These are phyloP conservation scores for Arachnopeziza araneosa DNA, from an alignment of 2,329 filamentous ascomycete genomes.

Conservation along the genomic window DNA sequence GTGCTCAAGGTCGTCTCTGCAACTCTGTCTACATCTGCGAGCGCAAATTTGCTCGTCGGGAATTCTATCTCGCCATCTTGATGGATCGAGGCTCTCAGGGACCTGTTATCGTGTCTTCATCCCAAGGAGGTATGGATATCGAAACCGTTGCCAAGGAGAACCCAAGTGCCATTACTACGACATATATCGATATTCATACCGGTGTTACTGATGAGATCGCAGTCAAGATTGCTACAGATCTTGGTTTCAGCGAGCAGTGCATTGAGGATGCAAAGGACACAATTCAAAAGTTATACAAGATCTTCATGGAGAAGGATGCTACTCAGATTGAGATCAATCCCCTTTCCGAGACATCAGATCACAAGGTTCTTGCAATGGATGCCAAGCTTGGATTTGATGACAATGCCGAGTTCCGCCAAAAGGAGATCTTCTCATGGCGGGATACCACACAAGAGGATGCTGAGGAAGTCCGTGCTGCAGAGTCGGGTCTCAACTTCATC, in stretches of 20 bases:
- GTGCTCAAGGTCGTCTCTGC: constrained; percentile 87
- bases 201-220: constrained; percentile 97
- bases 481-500: constrained; percentile 98
- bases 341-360: constrained; percentile 94
- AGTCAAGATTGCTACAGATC: constrained; percentile 78
- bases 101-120: constrained; percentile 95
- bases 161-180: constrained; percentile 92
- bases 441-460: constrained; percentile 94
- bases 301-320: constrained; percentile 97
- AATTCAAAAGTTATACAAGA: constrained; percentile 98
- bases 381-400: constrained; percentile 98
- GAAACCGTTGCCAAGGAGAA: constrained; percentile 97
- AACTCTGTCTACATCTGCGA: constrained; percentile 98
- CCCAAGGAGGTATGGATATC: constrained; percentile 98
- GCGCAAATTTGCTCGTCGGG: constrained; percentile 97
- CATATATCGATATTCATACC: constrained; percentile 85
- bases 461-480: constrained; percentile 93
- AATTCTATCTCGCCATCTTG: constrained; percentile 98
- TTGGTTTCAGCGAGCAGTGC: constrained; percentile 98
- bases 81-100: constrained; percentile 92
- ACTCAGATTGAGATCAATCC: constrained; percentile 99
- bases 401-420: constrained; percentile 97
- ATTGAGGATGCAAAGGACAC: constrained; percentile 91
- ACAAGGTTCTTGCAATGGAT: constrained; percentile 98
- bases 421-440: constrained; percentile 91